Evolutionary conservation across 805 yeast genomes (phyloP), one percentile per base, ranked within the genome.

Genomic region (Kazachstania bromeliacearum): DNA sequence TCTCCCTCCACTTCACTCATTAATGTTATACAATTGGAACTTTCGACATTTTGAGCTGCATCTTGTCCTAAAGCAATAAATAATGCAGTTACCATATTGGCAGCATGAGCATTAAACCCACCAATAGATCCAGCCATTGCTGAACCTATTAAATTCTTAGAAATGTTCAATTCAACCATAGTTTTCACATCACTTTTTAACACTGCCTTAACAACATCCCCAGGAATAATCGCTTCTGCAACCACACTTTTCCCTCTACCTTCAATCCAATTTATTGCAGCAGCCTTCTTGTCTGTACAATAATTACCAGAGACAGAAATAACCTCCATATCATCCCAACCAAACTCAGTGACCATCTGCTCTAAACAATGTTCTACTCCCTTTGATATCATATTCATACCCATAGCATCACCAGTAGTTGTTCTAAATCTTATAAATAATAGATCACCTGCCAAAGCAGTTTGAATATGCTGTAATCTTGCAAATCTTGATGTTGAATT

Each of bases 351-450:
- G 29, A 73, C 75, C 95, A 92, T 85, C 57, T 72, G 76, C 43
- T 78, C 77, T 53, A 92, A 72, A 1, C 96, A 75, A 58, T 68
- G 71, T 58, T 92, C 99, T 31, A 87, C 96, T 61, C 98, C 99
- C 64, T 92, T 92, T 20, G 97, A 89, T 43, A 92, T 92, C 99
- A 92, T 92, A 60, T 92, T 92, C 99, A 92, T 92, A 46, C 99
- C 99, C 99, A 92, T 92, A 14, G 99, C 99, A 67, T 92, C 99
- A 62, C 99, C 99, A 14, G 99, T 92, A 27, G 95, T 87, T n/a
- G 99, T 94, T 59, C 88, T 77, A 69, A 92, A 92, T 55, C 99
- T 77, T 50, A 92, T 80, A 53, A 75, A 92, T 50, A 92, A 68
- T 48, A 82, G 68, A 33, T 81, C 81, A 21, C 99, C 98, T 13